Base-by-base conservation (phyloP, 1,284 basidiomycete genomes). In the Rhizoctonia solani region DNA sequence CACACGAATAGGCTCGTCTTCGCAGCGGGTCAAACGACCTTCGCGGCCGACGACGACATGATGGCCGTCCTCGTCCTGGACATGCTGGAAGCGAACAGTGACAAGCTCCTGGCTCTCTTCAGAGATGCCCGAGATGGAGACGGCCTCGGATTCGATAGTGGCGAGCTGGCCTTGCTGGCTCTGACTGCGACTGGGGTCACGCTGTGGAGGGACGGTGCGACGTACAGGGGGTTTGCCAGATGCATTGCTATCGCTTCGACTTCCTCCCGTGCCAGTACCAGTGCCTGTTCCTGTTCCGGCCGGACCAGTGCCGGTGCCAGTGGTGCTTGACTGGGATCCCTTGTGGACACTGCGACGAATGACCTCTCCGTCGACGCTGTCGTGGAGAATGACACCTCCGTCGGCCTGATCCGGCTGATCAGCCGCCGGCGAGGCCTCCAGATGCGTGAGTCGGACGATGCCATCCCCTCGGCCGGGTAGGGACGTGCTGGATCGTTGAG, bases 1-100 rank as follows among this genome's bases (percentile, higher is more conserved):
- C 0, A 88, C 88, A 9, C 87, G 86, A 58, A 96, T 95, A 0
- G 92, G 92, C 87, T 95, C 92, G 72, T 95, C 92, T 75, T 94
- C 91, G 72, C 92, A 95, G 53, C 80, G 80, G 32, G 82, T 76
- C 9, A 94, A 72, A 55, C 82, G 80, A 0, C 90, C 90, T 72
- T 92, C 89, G 8, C 89, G 76, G 0, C 92, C 92, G 6, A 87
- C 77, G 4, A 94, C 81, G 47, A 93, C 81, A 74, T 92, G 88
- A 72, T 90, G 81, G 0, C 92, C 91, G 69, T 92, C 79, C 23
- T 83, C 85, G 54, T 89, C 87, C 70, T 86, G 78, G 8, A 83
- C 77, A 74, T 93, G 86, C 74, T 88, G 80, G 74, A 92, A 92
- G 19, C 88, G 79, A 66, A 86, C 78, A 0, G 87, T 87, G 56